These are phyloP conservation scores for Candida maesae DNA, from an alignment of 805 yeast species.

Conservation along the genomic window DNA sequence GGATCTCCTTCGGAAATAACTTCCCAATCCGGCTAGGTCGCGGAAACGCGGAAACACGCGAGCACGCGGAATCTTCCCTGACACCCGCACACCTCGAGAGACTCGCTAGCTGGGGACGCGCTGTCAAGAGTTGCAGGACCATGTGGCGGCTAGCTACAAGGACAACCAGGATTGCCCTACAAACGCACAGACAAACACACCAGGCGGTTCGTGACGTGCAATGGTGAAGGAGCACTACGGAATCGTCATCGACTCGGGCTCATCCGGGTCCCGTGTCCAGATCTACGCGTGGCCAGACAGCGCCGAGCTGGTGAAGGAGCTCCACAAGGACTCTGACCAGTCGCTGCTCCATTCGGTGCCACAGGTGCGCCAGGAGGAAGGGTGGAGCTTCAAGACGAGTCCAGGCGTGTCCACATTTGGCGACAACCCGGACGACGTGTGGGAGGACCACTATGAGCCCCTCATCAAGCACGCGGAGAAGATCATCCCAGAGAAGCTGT, in stretches of 20 bases:
- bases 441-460: conserved; percentile 65
- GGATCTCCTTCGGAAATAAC: neutral
- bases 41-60: too few relatives aligned
- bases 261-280: conserved; percentile 88
- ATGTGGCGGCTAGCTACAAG: too few relatives aligned
- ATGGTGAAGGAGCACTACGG: conserved; percentile 51
- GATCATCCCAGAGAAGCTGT: conserved; percentile 61
- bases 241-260: conserved; percentile 91
- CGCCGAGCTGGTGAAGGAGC: conserved; percentile 27
- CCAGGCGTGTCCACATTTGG: conserved; percentile 84
- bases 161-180: too few relatives aligned
- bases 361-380: conserved; percentile 52
- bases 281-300: conserved; percentile 77
- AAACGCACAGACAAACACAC: too few relatives aligned
- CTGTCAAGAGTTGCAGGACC: too few relatives aligned
- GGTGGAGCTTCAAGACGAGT: conserved; percentile 67
- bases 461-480: conserved; percentile 65
- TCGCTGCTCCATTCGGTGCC: conserved; percentile 57
- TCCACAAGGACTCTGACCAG: conserved; percentile 27
- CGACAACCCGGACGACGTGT: conserved; percentile 50
- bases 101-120: too few relatives aligned
- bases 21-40: too few relatives aligned
- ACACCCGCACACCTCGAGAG: too few relatives aligned
- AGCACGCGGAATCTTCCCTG: too few relatives aligned
- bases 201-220: neutral